phyloP scores from a whole-genome alignment of 345 rosid genomes.

The Euphorbia lathyris region DNA sequence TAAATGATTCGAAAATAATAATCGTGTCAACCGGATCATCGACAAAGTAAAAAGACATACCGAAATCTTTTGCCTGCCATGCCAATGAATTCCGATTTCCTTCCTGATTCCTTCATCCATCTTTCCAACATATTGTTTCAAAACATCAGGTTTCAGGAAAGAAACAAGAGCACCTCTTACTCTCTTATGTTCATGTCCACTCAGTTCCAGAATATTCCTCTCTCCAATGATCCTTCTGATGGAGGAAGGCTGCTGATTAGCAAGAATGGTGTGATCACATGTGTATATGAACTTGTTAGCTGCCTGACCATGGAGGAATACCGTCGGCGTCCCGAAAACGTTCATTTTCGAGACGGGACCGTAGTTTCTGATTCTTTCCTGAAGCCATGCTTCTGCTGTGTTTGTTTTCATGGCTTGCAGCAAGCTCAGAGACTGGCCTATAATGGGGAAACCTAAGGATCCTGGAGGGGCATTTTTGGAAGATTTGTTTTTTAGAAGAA shows the following conservation, averaged over 20 bases:
- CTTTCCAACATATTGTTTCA: constrained; percentile 3
- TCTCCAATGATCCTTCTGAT: constrained; percentile 24
- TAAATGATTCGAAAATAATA: no score
- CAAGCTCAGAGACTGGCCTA: no score
- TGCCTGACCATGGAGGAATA: constrained; percentile 36
- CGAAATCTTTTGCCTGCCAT: constrained; percentile 23
- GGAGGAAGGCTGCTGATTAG: constrained; percentile 18
- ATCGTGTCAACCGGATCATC: no score
- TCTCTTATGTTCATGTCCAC: constrained; percentile 33
- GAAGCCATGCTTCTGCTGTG: constrained; percentile 32
- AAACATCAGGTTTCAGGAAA: constrained; percentile 7
- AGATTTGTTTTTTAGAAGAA: no score
- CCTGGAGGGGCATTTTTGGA: no score
- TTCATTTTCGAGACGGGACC: constrained; percentile 39
- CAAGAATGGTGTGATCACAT: constrained; percentile 10
- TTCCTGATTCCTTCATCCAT: constrained; percentile 34
- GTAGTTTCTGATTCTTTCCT: constrained; percentile 21
- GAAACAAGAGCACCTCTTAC: constrained; percentile 29
- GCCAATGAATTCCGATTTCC: constrained; percentile 33
- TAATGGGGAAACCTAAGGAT: no score
- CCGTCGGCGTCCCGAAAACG: constrained; percentile 24
- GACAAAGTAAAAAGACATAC: no score
- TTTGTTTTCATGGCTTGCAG: constrained; percentile 18
- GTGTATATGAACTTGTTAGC: constrained; percentile 10
- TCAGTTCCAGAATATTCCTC: constrained; percentile 27